Evolutionary conservation across 225 moss, liverwort and hornwort genomes (phyloP), one percentile per base, ranked within the genome.

Genomic region (Polytrichum formosum): DNA sequence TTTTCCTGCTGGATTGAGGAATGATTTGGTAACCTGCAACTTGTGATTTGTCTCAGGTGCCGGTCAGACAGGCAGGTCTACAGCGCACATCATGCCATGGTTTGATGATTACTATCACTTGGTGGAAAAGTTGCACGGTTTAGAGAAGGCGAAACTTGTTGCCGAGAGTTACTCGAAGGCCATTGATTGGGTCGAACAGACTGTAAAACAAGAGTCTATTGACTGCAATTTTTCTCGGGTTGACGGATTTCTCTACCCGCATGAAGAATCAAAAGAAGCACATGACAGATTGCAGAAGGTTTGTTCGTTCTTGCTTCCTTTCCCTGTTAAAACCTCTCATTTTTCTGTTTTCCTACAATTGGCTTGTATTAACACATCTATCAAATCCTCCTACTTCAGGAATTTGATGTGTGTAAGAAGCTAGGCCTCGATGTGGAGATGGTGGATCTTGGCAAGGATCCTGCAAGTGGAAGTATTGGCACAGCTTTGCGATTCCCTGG

Each of bases 71-170:
- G 80, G 82, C 6, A 76, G 80, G 68, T 82, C 72, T 28, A 82
- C 83, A 54, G 82, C 82, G 10, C 88, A 85, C 29, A 73, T 88
- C 18, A 88, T 85, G 82, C 80, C 82, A 35, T 88, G 82, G 85
- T 88, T 73, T 53, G 88, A 88, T 64, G 82, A 88, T 54, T 82
- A 75, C 64, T 85, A 85, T 56, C 67, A 76, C 67, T 23, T 77
- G 58, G 80, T 88, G 21, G 80, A 83, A 67, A 76, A 80, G 35
- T 54, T 78, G 26, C 69, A 82, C 64, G 88, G 85, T 0, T 58
- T 76, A 1, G 68, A 78, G 56, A 83, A 56, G 54, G 65, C 82
- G 5, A 69, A 78, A 66, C 53, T 76, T 31, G 61, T 85, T 30
- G 88, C 77, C 1, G 78, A 76, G 25, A 82, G 80, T 58, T 79